Percentiles rank a stretch among this genome's conserved stretches.
Evolutionary conservation across 176 grass and related monocot genomes (phyloP).

Genomic region (Tillandsia leiboldiana): DNA sequence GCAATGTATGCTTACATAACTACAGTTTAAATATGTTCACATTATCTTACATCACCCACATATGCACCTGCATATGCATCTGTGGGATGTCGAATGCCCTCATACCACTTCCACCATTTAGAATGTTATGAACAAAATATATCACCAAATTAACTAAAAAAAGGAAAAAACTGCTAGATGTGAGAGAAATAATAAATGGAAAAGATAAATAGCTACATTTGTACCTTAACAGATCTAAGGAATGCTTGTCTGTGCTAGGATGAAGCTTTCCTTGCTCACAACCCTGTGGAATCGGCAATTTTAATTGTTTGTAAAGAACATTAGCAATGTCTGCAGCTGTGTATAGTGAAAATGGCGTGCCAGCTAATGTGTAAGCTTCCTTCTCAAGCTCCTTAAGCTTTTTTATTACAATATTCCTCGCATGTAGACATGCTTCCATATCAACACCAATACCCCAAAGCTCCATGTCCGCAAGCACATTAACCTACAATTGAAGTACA

Average conservation of each 20-base stretch:
- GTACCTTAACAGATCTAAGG: conserved; percentile 72
- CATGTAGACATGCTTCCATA: conserved; percentile 78
- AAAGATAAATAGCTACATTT: background rate
- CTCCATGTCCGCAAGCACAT: conserved; percentile 93
- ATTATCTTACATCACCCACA: too few species aligned
- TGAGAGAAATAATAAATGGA: background rate
- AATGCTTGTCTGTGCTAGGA: conserved; percentile 88
- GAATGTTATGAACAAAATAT: background rate
- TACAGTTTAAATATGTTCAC: too few species aligned
- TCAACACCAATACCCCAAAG: conserved; percentile 83
- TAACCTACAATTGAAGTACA: conserved; percentile 39
- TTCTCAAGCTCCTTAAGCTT: conserved; percentile 86
- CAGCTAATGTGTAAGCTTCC: conserved; percentile 64
- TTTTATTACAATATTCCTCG: conserved; percentile 68
- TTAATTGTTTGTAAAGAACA: conserved; percentile 79
- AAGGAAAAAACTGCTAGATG: background rate
- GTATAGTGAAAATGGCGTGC: conserved; percentile 82
- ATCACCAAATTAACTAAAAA: background rate
- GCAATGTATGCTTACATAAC: too few species aligned
- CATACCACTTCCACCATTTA: too few species aligned
- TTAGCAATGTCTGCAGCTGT: conserved; percentile 69
- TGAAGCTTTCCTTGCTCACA: conserved; percentile 77
- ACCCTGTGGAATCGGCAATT: conserved; percentile 60
- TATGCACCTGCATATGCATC: too few species aligned
- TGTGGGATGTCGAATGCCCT: too few species aligned